Conservation (phyloP, 2,329 filamentous ascomycete genomes). For the Stagonosporopsis cucurbitacearum region DNA sequence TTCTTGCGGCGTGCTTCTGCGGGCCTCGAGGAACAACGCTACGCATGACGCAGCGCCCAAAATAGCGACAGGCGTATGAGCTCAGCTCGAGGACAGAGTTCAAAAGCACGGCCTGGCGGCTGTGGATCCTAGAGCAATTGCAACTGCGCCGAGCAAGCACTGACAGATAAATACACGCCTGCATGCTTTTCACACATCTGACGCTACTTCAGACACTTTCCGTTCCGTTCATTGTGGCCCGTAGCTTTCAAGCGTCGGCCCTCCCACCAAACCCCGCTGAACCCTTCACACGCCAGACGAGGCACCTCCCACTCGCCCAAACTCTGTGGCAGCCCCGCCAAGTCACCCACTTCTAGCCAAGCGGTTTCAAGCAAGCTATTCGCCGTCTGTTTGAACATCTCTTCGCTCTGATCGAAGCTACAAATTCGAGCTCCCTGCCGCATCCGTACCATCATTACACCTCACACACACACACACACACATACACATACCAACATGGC, state of each 20-base stretch:
- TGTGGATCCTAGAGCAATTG: neutral
- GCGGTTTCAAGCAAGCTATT: constrained; percentile 15
- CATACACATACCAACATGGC: constrained; percentile 35
- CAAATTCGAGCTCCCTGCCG: constrained; percentile 2
- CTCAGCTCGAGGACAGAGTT: constrained; percentile 4
- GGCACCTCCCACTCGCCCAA: constrained; percentile 14
- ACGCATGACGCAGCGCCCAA: constrained; percentile 21
- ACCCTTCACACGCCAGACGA: constrained; percentile 15
- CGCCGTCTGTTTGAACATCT: constrained; percentile 7
- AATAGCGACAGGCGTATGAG: constrained; percentile 19
- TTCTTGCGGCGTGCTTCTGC: constrained; percentile 16
- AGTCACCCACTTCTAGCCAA: constrained; percentile 20
- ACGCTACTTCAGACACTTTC: constrained; percentile 14
- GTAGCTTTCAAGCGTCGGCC: constrained; percentile 12
- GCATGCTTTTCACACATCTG: constrained; percentile 1
- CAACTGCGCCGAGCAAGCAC: constrained; percentile 5
- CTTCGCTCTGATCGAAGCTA: constrained; percentile 1
- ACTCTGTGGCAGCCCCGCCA: constrained; percentile 16
- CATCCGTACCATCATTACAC: neutral
- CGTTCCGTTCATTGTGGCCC: constrained; percentile 10
- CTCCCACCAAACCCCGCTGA: constrained; percentile 15
- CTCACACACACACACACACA: constrained; percentile 9
- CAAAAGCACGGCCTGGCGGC: constrained; percentile 4
- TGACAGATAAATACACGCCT: neutral
- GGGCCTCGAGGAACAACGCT: constrained; percentile 35